Conservation (phyloP, 192 early-diverging fungal genomes). For the Obelidium mucronatum region DNA sequence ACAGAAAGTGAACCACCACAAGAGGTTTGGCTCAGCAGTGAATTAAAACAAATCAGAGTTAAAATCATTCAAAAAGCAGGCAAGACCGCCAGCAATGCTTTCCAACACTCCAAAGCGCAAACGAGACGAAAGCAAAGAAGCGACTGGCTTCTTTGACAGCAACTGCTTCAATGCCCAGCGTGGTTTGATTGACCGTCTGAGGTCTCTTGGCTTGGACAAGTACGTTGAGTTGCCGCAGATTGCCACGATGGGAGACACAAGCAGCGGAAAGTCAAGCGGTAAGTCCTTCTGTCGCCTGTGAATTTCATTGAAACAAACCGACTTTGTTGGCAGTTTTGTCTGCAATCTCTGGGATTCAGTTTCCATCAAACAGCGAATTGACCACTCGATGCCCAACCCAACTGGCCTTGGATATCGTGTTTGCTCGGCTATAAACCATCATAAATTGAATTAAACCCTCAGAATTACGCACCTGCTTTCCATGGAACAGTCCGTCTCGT, state of each 20-base stretch:
- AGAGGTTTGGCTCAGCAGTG: too few relatives aligned
- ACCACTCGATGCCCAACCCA: conserved; percentile 39
- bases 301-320: too few relatives aligned
- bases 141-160: conserved; percentile 5
- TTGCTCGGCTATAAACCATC: too few relatives aligned
- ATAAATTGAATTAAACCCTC: too few relatives aligned
- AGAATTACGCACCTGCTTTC: conserved; percentile 3
- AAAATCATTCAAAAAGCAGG: too few relatives aligned
- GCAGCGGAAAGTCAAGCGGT: conserved; percentile 71
- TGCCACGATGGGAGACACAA: conserved; percentile 56
- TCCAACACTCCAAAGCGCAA: too few relatives aligned
- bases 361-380: conserved; percentile 30
- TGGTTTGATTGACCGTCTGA: conserved; percentile 22
- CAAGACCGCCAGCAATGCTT: too few relatives aligned
- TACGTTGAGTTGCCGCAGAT: conserved; percentile 49
- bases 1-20: too few relatives aligned
- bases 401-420: too few relatives aligned
- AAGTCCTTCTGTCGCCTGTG: too few relatives aligned
- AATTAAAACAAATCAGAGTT: too few relatives aligned
- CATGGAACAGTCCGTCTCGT: conserved; percentile 11
- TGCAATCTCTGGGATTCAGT: conserved; percentile 37
- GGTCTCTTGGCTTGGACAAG: conserved; percentile 28
- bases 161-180: conserved; percentile 14
- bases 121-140: too few relatives aligned
- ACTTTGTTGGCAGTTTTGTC: conserved; percentile 17